Evolutionary conservation across 345 rosid genomes (phyloP).

Genomic region (Limnanthes douglasii): DNA sequence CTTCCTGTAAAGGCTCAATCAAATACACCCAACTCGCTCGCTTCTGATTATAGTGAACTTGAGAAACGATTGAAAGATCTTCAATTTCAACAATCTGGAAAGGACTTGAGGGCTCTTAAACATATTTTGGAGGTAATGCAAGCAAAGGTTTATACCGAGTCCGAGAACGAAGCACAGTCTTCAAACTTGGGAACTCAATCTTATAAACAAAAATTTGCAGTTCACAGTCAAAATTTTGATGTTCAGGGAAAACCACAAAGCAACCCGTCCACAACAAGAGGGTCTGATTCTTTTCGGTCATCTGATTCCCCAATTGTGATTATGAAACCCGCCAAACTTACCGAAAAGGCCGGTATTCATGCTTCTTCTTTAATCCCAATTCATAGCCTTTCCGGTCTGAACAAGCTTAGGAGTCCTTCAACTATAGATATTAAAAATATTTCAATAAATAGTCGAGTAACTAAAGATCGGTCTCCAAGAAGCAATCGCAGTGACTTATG

Average conservation of each 20-base stretch:
- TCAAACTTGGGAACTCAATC: constrained; percentile 18
- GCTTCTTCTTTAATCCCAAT: constrained; percentile 24
- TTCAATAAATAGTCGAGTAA: constrained; percentile 8
- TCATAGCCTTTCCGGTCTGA: constrained; percentile 17
- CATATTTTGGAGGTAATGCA: constrained; percentile 54
- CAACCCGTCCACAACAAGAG: constrained; percentile 11
- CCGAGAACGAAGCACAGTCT: constrained; percentile 32
- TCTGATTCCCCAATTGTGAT: constrained; percentile 64
- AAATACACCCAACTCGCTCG: constrained; percentile 17
- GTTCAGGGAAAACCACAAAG: no score
- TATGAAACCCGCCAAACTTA: constrained; percentile 60
- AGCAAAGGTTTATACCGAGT: constrained; percentile 41
- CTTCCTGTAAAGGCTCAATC: constrained; percentile 20
- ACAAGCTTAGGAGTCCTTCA: constrained; percentile 16
- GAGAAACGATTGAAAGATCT: constrained; percentile 48
- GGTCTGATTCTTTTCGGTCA: constrained; percentile 15
- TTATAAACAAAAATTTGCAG: constrained; percentile 17
- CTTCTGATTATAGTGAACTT: constrained; percentile 44
- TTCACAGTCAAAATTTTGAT: constrained; percentile 16
- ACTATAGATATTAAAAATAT: constrained; percentile 16
- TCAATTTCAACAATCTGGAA: constrained; percentile 46
- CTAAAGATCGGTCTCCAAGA: constrained; percentile 22
- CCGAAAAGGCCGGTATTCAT: constrained; percentile 26
- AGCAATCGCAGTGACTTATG: constrained; percentile 13
- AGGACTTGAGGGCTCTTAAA: constrained; percentile 55